Conservation (phyloP, 2,329 filamentous ascomycete species). For the Clonostachys byssicola region DNA sequence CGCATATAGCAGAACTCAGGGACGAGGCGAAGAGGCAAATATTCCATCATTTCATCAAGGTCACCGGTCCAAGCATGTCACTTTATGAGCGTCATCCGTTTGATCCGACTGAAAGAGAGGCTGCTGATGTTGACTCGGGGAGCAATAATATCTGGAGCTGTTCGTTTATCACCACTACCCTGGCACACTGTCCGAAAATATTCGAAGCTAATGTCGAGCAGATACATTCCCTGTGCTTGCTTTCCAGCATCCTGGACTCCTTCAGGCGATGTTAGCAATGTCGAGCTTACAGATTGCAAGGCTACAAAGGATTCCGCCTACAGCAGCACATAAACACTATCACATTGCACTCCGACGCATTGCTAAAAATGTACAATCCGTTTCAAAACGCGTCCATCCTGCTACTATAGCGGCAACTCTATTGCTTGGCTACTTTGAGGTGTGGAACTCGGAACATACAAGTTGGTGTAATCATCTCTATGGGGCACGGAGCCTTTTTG, state of each 20-base stretch:
- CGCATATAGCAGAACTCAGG: constrained; percentile 67
- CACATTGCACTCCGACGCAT: constrained; percentile 78
- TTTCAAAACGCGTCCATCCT: constrained; percentile 65
- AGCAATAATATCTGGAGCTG: constrained; percentile 63
- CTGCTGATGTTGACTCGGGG: constrained; percentile 57
- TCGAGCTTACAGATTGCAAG: constrained; percentile 85
- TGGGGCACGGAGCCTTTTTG: constrained; percentile 76
- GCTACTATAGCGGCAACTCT: constrained; percentile 86
- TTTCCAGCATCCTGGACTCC: constrained; percentile 76
- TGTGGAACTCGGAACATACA: constrained; percentile 88
- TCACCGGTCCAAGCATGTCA: constrained; percentile 81
- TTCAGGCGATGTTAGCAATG: constrained; percentile 87
- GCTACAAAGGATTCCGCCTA: constrained; percentile 68
- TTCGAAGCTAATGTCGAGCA: constrained; percentile 14
- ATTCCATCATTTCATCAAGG: constrained; percentile 88
- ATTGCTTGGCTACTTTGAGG: constrained; percentile 86
- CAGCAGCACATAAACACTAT: constrained; percentile 87
- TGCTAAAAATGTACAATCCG: constrained; percentile 68
- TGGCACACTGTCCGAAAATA: background rate
- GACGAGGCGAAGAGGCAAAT: constrained; percentile 77
- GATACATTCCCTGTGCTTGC: constrained; percentile 81
- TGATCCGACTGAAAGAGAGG: constrained; percentile 56
- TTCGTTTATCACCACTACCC: constrained; percentile 24
- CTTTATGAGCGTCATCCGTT: constrained; percentile 80
- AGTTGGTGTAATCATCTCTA: constrained; percentile 94